Conservation (phyloP, 495 filamentous ascomycete genomes). For the Pyrenula massariospora region DNA sequence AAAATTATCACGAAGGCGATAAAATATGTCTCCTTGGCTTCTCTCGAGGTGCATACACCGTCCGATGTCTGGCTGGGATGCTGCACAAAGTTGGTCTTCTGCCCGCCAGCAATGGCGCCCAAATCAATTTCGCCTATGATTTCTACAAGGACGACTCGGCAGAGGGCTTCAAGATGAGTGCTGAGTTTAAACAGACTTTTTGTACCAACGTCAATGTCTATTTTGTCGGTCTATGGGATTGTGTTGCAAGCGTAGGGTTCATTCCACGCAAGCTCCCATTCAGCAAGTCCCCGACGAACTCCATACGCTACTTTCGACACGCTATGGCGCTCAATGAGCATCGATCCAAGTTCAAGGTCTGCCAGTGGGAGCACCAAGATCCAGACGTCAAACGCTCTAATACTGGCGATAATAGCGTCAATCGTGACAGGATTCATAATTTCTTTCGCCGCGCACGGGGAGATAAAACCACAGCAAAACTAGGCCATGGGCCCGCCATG, state of each 20-base stretch:
- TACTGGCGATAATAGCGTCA: neutral
- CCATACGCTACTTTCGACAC: slow-evolving; percentile 26
- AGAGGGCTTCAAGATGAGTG: slow-evolving; percentile 21
- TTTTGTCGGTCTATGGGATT: slow-evolving; percentile 27
- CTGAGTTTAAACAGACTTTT: slow-evolving; percentile 26
- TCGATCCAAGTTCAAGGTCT: slow-evolving; percentile 31
- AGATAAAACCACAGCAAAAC: neutral
- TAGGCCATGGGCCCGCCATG: neutral
- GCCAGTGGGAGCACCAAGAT: slow-evolving; percentile 15
- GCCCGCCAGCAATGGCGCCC: slow-evolving; percentile 18
- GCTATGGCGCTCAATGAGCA: slow-evolving; percentile 34
- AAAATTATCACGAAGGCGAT: slow-evolving; percentile 41
- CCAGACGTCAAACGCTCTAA: neutral
- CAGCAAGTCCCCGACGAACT: slow-evolving; percentile 21
- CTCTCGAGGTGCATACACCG: slow-evolving; percentile 49
- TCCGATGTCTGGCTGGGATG: slow-evolving; percentile 40
- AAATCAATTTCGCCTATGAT: slow-evolving; percentile 25
- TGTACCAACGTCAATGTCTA: slow-evolving; percentile 24
- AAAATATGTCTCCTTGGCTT: slow-evolving; percentile 51
- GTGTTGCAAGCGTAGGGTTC: slow-evolving; percentile 26
- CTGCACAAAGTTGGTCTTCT: slow-evolving; percentile 38
- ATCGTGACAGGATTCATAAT: neutral
- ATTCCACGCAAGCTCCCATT: slow-evolving; percentile 23
- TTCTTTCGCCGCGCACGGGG: neutral
- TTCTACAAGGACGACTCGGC: slow-evolving; percentile 24